Base-by-base conservation (phyloP, 495 filamentous ascomycete genomes). In the Oleoguttula mirabilis region DNA sequence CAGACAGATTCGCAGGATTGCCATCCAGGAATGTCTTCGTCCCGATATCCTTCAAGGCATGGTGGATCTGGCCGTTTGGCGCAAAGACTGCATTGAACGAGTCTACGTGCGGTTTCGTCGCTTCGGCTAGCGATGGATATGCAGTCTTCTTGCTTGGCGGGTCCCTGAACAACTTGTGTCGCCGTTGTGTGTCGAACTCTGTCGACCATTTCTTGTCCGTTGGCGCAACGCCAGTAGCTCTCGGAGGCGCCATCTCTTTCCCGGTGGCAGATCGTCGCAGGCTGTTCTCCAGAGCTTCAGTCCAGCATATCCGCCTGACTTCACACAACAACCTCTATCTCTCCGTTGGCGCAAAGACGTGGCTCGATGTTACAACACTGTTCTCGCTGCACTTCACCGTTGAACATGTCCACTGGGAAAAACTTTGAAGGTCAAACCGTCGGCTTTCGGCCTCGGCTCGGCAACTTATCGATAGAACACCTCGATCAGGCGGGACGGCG, bases 61-160 rank as follows among this genome's bases (percentile, higher is more conserved):
- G 75, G 37, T 84, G 78, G 32, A 98, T 62, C 19, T 93, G 70
- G 32, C 79, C 75, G 32, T 69, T 63, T 50, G 64, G 66, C 11
- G 77, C 77, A 55, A 94, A 86, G 28, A 94, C 66, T n/a, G 82
- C 80, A 68, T 98, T 93, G 76, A 95, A 96, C 7, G 90, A 88
- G 48, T 94, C 77, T 57, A 94, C 77, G 60, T 98, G 90, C 23
- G 90, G 90, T 44, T 79, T 69, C 46, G 94, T 76, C 2, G 88
- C 83, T 30, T 72, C 75, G 35, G 84, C 79, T 33, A 98, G 71
- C 10, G 82, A 73, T 3, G 90, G 90, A 58, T 90, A 96, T 39
- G 90, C 84, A 11, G 86, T 81, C 35, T 73, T 76, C 54, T 95
- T 86, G 54, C 72, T 79, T 1, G 90, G 88, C 2, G 90, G 88